phyloP scores from a whole-genome alignment of 441 rosid genomes.

The Hura crepitans region DNA sequence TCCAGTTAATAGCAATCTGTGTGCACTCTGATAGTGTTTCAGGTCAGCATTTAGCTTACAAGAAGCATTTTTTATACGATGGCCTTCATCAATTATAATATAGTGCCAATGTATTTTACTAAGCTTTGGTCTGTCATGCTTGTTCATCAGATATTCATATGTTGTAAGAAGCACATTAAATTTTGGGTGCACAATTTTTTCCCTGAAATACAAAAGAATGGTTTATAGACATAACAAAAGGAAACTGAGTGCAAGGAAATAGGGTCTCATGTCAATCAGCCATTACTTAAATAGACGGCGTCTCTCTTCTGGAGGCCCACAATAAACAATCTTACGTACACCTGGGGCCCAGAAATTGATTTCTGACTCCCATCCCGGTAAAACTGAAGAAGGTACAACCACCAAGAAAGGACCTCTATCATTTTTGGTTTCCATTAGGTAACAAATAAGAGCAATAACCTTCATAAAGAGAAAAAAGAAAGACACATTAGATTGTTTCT shows the following conservation, averaged over 20 bases:
- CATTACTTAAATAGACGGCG: slow-evolving; percentile 84
- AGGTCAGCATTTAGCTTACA: slow-evolving; percentile 94
- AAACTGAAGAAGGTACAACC: slow-evolving; percentile 94
- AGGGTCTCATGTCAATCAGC: slow-evolving; percentile 10
- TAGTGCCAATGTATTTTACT: slow-evolving; percentile 92
- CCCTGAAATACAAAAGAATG: slow-evolving; percentile 52
- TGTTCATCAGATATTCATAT: slow-evolving; percentile 94
- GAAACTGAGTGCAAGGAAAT: slow-evolving; percentile 9
- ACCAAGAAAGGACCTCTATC: slow-evolving; percentile 95
- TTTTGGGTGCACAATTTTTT: slow-evolving; percentile 79
- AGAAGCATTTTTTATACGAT: slow-evolving; percentile 95
- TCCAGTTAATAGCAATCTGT: slow-evolving; percentile 86
- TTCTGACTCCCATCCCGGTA: slow-evolving; percentile 93
- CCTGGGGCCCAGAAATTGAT: slow-evolving; percentile 86
- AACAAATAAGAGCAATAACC: slow-evolving; percentile 91
- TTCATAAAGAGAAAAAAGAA: slow-evolving; percentile 21
- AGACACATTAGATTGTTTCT: neutral
- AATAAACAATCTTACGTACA: slow-evolving; percentile 66
- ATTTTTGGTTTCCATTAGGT: slow-evolving; percentile 89
- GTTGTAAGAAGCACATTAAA: slow-evolving; percentile 91
- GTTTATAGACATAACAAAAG: slow-evolving; percentile 18
- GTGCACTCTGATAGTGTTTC: slow-evolving; percentile 83
- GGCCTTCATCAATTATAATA: slow-evolving; percentile 94
- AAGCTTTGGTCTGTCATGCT: slow-evolving; percentile 91
- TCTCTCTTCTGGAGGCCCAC: slow-evolving; percentile 93